Base-by-base conservation (phyloP, 2,329 filamentous ascomycete genomes). In the Phialophora macrospora region DNA sequence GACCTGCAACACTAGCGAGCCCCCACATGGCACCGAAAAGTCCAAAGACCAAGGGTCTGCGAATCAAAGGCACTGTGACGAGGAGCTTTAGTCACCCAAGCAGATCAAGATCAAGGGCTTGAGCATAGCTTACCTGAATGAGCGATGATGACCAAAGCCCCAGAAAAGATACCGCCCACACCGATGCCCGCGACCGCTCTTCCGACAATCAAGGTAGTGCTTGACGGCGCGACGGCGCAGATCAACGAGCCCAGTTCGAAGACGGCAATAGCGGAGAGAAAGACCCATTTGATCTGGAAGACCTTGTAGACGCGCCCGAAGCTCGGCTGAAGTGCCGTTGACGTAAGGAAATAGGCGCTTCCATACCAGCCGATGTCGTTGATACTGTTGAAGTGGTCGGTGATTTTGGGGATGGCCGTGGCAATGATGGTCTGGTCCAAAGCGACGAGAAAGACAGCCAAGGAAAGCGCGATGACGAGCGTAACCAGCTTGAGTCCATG, bases 1-100 rank as follows among this genome's bases (percentile, higher is more conserved):
- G 78, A 3, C 67, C 67, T 38, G 75, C 72, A 44, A 80, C 74
- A 8, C 76, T 76, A 1, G 83, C 84, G 54, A 87, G 79, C n/a
- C 84, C 85, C 75, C 82, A 87, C 77, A 86, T 84, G 58, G 79
- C 82, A 8, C 83, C 83, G 51, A 86, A 79, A 41, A 85, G 72
- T 0, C 73, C 74, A 38, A 75, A 72, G 12, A 71, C 72, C 5
- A 75, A 66, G 17, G 70, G 52, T 61, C 64, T 54, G 56, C 60
- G 71, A 17, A 65, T 63, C 20, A 74, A 20, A 9, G 69, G 67
- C 4, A 70, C 70, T 55, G 64, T 60, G 44, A 68, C 14, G 59
- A 17, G 60, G 64, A 28, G 74, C 72, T 32, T 56, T 41, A 63
- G 46, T 30, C 11, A 22, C 30, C 41, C 22, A 30, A 34, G 7